Percentiles rank a stretch among this genome's conserved stretches.
These are phyloP conservation scores for Solanum stenotomum DNA, from an alignment of 257 asterid species.

Conservation along the genomic window DNA sequence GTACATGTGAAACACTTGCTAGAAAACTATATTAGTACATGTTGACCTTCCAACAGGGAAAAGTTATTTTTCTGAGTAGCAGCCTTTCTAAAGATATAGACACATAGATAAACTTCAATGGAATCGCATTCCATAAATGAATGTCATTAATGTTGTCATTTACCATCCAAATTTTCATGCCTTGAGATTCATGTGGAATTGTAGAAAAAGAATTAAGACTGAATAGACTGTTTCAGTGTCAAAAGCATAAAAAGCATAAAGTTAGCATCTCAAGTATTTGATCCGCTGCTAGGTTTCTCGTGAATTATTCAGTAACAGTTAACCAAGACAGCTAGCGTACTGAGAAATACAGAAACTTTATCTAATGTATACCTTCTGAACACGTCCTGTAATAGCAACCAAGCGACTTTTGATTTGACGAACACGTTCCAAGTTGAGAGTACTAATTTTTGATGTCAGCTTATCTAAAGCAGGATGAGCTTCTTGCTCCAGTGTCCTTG, in stretches of 20 bases:
- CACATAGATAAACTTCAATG: neutral
- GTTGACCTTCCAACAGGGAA: neutral
- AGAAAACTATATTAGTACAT: neutral
- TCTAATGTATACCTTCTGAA: constrained; percentile 61
- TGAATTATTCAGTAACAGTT: neutral
- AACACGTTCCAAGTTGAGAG: constrained; percentile 95
- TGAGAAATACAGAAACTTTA: neutral
- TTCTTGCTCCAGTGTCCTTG: constrained; percentile 89
- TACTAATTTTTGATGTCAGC: constrained; percentile 83
- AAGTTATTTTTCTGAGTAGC: neutral
- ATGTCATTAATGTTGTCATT: neutral
- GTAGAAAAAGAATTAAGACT: neutral
- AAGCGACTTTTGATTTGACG: constrained; percentile 90
- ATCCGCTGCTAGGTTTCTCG: neutral
- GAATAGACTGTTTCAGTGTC: neutral
- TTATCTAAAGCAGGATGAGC: constrained; percentile 96
- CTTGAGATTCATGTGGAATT: neutral
- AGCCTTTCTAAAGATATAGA: neutral
- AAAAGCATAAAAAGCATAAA: neutral
- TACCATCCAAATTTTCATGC: neutral
- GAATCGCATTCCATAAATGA: neutral
- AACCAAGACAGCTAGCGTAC: neutral
- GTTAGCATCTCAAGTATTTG: neutral
- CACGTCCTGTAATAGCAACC: constrained; percentile 96
- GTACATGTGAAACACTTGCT: neutral